Evolutionary conservation across 2,329 filamentous ascomycete genomes (phyloP).

Genomic region (Fusarium xyrophilum): DNA sequence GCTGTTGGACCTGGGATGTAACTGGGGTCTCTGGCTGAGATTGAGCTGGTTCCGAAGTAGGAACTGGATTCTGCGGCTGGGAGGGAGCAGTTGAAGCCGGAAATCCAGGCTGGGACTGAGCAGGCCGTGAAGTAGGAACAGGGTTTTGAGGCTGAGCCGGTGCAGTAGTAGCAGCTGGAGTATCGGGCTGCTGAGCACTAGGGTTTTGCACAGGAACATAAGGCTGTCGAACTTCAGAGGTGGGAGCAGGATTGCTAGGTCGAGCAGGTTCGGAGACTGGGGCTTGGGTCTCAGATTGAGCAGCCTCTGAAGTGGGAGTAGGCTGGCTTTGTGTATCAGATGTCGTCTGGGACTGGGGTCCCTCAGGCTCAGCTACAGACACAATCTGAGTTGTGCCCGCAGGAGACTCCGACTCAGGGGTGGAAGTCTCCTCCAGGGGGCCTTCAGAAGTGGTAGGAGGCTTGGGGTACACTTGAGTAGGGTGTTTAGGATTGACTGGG

Average conservation of each 20-base stretch:
- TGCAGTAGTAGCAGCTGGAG: not conserved
- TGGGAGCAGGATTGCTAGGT: conserved; percentile 5
- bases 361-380: conserved; percentile 27
- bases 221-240: conserved; percentile 16
- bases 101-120: not conserved
- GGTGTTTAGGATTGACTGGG: conserved; percentile 7
- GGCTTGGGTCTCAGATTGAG: conserved; percentile 6
- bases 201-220: conserved; percentile 13
- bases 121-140: not conserved
- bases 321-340: conserved; percentile 14
- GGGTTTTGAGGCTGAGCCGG: conserved; percentile 6
- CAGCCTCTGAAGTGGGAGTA: conserved; percentile 16
- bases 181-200: conserved; percentile 7
- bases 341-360: conserved; percentile 9
- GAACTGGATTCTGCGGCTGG: not conserved
- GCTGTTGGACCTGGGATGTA: not conserved
- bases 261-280: conserved; percentile 18
- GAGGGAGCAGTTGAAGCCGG: not conserved
- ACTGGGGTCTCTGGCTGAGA: not conserved
- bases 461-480: conserved; percentile 5
- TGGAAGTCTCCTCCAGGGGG: conserved; percentile 2
- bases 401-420: not conserved
- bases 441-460: not conserved
- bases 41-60: conserved; percentile 1
- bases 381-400: conserved; percentile 24